phyloP scores from a whole-genome alignment of 208 protist genomes.

The Acanthamoeba healyi region DNA sequence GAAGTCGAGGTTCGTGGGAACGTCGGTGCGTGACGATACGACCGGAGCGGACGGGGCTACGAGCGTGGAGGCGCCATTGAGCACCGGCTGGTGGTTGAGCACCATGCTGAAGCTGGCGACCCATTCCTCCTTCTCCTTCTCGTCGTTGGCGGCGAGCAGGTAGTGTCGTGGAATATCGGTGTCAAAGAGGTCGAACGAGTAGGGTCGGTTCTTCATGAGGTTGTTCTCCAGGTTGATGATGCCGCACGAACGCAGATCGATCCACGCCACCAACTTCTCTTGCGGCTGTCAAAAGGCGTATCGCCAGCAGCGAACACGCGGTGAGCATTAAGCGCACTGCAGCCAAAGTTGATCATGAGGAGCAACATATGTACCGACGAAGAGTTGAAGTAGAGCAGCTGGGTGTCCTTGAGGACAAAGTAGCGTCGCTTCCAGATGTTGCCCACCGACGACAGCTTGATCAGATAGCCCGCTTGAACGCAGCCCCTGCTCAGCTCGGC shows the following conservation, averaged over 20 bases:
- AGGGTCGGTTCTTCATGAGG: constrained; percentile 51
- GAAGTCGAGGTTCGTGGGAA: not conserved
- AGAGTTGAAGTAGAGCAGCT: constrained; percentile 60
- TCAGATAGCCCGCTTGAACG: constrained; percentile 37
- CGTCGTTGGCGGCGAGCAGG: constrained; percentile 52
- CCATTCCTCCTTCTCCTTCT: constrained; percentile 67
- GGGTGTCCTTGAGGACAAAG: constrained; percentile 68
- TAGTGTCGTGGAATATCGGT: constrained; percentile 45
- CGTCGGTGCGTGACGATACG: not conserved
- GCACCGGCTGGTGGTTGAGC: constrained; percentile 34
- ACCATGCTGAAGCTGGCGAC: constrained; percentile 66
- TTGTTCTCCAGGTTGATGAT: constrained; percentile 63
- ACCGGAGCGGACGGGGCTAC: not conserved
- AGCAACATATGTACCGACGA: not conserved
- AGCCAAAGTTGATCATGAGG: too few species aligned
- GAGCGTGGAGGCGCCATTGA: not conserved
- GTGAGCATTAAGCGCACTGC: not conserved
- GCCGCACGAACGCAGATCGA: constrained; percentile 19
- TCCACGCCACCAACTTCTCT: constrained; percentile 57
- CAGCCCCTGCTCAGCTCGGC: not conserved
- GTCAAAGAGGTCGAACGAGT: constrained; percentile 58
- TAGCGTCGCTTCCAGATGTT: constrained; percentile 65
- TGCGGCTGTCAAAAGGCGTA: not conserved
- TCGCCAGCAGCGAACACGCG: not conserved
- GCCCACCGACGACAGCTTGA: constrained; percentile 44